phyloP scores from a whole-genome alignment of 2,329 filamentous ascomycete species.

The Aspergillus sojae region DNA sequence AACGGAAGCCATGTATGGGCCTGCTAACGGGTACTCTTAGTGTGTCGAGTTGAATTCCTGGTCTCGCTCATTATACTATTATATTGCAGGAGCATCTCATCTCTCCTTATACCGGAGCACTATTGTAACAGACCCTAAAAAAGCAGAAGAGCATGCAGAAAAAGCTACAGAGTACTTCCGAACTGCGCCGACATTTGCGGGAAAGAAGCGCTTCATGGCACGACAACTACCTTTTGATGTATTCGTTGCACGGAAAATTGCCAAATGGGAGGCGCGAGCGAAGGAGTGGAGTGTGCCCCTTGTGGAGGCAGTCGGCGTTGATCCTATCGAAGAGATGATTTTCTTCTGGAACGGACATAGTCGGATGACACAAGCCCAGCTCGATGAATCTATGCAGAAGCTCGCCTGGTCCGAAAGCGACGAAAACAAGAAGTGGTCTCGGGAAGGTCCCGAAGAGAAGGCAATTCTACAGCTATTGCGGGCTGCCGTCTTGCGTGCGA shows the following conservation, averaged over 20 bases:
- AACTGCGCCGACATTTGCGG: constrained; percentile 72
- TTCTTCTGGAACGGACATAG: constrained; percentile 92
- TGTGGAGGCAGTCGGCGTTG: constrained; percentile 77
- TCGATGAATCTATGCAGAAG: constrained; percentile 65
- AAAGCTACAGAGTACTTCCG: constrained; percentile 71
- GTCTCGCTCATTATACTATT: constrained; percentile 88
- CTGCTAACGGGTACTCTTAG: constrained; percentile 29
- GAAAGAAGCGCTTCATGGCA: constrained; percentile 88
- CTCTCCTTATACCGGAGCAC: constrained; percentile 74
- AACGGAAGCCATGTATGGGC: neutral
- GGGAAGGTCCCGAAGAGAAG: constrained; percentile 60
- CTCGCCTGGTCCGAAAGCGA: constrained; percentile 71
- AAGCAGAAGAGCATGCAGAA: constrained; percentile 61
- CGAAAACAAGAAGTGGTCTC: constrained; percentile 52
- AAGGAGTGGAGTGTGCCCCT: constrained; percentile 68
- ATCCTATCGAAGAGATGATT: constrained; percentile 85
- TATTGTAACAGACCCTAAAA: constrained; percentile 31
- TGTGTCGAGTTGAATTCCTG: constrained; percentile 85
- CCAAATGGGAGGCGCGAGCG: constrained; percentile 82
- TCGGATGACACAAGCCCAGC: constrained; percentile 69
- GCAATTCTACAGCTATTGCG: constrained; percentile 69
- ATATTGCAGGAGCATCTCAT: constrained; percentile 77
- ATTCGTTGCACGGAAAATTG: constrained; percentile 79
- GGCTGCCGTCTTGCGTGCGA: constrained; percentile 66
- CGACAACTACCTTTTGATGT: constrained; percentile 86